These are phyloP conservation scores for Chrysanthemum lavandulifolium DNA, from an alignment of 129 eudicot species.

Conservation along the genomic window DNA sequence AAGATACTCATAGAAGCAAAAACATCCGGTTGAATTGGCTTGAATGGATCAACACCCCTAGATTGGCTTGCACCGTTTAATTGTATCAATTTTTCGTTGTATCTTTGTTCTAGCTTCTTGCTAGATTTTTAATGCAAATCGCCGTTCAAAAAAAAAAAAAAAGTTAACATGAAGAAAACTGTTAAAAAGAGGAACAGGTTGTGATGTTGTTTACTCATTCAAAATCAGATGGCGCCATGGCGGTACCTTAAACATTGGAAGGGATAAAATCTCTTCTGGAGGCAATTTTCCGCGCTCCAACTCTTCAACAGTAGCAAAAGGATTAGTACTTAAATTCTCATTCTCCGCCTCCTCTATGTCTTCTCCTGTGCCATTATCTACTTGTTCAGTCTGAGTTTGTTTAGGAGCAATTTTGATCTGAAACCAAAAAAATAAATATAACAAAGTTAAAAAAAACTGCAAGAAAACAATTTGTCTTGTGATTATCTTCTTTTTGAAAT, in stretches of 20 bases:
- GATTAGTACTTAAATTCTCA: slow-evolving; percentile 27
- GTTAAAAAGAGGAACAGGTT: neutral
- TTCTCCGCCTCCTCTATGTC: slow-evolving; percentile 33
- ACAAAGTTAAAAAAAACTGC: neutral
- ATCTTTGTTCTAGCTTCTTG: no score
- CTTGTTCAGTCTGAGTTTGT: slow-evolving; percentile 49
- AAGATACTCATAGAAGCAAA: no score
- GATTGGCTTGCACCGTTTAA: no score
- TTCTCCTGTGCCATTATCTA: slow-evolving; percentile 29
- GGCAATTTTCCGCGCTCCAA: slow-evolving; percentile 72
- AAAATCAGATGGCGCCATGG: neutral
- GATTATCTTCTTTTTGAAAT: neutral
- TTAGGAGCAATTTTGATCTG: slow-evolving; percentile 79
- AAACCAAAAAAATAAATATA: slow-evolving; percentile 16
- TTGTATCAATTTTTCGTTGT: no score
- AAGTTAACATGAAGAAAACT: neutral
- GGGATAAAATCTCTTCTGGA: slow-evolving; percentile 87
- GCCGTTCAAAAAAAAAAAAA: no score
- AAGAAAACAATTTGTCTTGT: neutral
- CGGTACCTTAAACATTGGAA: slow-evolving; percentile 93
- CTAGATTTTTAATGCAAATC: no score
- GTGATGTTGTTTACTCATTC: neutral
- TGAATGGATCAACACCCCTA: no score
- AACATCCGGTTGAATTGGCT: no score
- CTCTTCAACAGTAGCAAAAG: slow-evolving; percentile 66